These are phyloP conservation scores for Centella asiatica DNA, from an alignment of 129 eudicot species.

Conservation along the genomic window DNA sequence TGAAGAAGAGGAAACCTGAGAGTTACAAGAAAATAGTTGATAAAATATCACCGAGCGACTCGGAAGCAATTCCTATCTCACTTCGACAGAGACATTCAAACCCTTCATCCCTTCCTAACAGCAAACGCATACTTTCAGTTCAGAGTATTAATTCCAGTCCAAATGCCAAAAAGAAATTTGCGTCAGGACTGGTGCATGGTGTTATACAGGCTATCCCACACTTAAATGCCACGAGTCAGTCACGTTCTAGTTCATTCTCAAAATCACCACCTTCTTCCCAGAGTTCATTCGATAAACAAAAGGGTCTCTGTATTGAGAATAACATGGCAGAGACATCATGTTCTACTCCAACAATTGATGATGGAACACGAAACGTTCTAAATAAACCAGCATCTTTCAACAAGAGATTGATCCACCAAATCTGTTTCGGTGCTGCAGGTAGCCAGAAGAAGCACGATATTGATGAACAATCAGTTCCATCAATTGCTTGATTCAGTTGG, in stretches of 20 bases:
- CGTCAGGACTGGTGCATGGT: constrained; percentile 64
- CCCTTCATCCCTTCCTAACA: constrained; percentile 43
- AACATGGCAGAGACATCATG: constrained; percentile 35
- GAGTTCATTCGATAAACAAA: constrained; percentile 35
- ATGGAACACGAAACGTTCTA: constrained; percentile 13
- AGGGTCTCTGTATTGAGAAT: constrained; percentile 23
- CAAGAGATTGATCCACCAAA: constrained; percentile 50
- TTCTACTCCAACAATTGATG: constrained; percentile 30
- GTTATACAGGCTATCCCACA: constrained; percentile 61
- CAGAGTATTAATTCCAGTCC: constrained; percentile 73
- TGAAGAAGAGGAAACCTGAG: constrained; percentile 26
- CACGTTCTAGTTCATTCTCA: constrained; percentile 54
- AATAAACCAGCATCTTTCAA: constrained; percentile 29
- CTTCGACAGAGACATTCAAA: constrained; percentile 54
- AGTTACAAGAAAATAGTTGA: constrained; percentile 22
- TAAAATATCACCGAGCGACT: constrained; percentile 9
- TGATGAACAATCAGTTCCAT: constrained; percentile 43
- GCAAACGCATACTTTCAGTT: constrained; percentile 62
- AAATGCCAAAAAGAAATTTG: constrained; percentile 60
- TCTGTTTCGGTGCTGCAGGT: constrained; percentile 55
- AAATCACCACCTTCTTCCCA: constrained; percentile 48
- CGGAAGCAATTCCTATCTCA: constrained; percentile 38
- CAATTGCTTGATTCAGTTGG: constrained; percentile 36
- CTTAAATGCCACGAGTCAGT: constrained; percentile 29
- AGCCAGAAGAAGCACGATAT: constrained; percentile 29